Conservation (phyloP, 495 filamentous ascomycete genomes). For the Lasiosphaeria ovina region DNA sequence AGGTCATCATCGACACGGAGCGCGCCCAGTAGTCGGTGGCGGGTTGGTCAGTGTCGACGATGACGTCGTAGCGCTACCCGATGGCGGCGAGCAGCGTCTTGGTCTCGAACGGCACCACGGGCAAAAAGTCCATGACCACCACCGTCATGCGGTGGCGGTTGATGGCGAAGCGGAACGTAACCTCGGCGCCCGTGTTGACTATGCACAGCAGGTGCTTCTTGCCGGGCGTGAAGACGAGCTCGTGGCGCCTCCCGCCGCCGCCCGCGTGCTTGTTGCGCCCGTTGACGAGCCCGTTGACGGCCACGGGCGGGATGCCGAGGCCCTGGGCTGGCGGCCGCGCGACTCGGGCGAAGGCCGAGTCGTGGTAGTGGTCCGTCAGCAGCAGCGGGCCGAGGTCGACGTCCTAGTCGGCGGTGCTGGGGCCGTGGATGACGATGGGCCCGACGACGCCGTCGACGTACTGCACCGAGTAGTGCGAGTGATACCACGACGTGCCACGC, state of each 20-base stretch:
- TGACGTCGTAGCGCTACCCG: slow-evolving; percentile 64
- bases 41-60: slow-evolving; percentile 55
- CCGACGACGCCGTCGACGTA: slow-evolving; percentile 48
- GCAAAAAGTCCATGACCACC: slow-evolving; percentile 40
- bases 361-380: slow-evolving; percentile 42
- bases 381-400: slow-evolving; percentile 41
- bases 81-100: slow-evolving; percentile 49
- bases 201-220: slow-evolving; percentile 47
- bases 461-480: slow-evolving; percentile 51
- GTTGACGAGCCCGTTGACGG: slow-evolving; percentile 33
- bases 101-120: slow-evolving; percentile 41
- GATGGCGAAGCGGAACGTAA: slow-evolving; percentile 10
- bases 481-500: slow-evolving; percentile 38
- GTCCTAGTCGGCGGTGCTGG: slow-evolving; percentile 46
- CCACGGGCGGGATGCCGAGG: slow-evolving; percentile 27
- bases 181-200: slow-evolving; percentile 45
- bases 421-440: slow-evolving; percentile 53
- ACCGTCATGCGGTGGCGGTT: slow-evolving; percentile 24
- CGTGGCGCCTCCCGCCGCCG: slow-evolving; percentile 25
- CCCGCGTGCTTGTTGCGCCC: slow-evolving; percentile 32
- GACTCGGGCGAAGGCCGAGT: slow-evolving; percentile 1
- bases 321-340: slow-evolving; percentile 21
- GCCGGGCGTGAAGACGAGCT: slow-evolving; percentile 30
- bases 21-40: slow-evolving; percentile 56
- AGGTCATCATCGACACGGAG: slow-evolving; percentile 52